These are phyloP conservation scores for Cercospora berteroae DNA, from an alignment of 2,329 filamentous ascomycete species.

Conservation along the genomic window DNA sequence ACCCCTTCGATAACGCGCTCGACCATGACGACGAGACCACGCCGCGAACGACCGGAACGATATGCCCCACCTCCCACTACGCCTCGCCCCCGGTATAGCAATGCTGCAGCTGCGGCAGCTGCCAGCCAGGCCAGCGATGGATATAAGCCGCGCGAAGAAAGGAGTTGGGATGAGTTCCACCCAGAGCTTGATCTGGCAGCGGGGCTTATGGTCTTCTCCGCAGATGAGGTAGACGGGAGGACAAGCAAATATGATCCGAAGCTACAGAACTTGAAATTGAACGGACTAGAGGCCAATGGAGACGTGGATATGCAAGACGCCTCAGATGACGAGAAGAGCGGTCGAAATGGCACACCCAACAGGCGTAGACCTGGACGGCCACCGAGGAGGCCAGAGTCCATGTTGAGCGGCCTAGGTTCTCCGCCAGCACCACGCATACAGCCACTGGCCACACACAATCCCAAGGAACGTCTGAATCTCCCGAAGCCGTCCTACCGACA, in stretches of 20 bases:
- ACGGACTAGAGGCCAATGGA: constrained; percentile 27
- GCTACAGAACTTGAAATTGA: constrained; percentile 37
- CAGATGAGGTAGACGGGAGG: constrained; percentile 81
- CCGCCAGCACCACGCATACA: constrained; percentile 64
- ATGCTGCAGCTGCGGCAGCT: constrained; percentile 82
- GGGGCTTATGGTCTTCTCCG: constrained; percentile 72
- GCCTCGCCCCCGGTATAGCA: constrained; percentile 70
- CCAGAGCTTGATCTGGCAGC: constrained; percentile 88
- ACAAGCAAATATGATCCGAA: constrained; percentile 43
- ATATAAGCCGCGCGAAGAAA: constrained; percentile 95
- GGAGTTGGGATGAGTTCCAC: constrained; percentile 97
- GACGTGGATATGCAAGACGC: constrained; percentile 32
- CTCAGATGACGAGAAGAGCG: not conserved
- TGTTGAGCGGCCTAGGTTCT: constrained; percentile 59
- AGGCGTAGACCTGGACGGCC: constrained; percentile 64
- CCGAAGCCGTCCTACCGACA: constrained; percentile 72
- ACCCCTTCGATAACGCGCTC: constrained; percentile 25
- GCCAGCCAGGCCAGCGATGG: constrained; percentile 88
- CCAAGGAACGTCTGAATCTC: constrained; percentile 74
- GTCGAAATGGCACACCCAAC: constrained; percentile 22
- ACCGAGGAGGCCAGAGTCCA: constrained; percentile 60
- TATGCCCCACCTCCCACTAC: constrained; percentile 45
- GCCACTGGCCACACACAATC: constrained; percentile 76
- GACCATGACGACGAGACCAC: constrained; percentile 32
- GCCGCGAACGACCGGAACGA: constrained; percentile 34